Base-by-base conservation (phyloP, 768 basidiomycete genomes). In the Gelatoporia subvermispora region DNA sequence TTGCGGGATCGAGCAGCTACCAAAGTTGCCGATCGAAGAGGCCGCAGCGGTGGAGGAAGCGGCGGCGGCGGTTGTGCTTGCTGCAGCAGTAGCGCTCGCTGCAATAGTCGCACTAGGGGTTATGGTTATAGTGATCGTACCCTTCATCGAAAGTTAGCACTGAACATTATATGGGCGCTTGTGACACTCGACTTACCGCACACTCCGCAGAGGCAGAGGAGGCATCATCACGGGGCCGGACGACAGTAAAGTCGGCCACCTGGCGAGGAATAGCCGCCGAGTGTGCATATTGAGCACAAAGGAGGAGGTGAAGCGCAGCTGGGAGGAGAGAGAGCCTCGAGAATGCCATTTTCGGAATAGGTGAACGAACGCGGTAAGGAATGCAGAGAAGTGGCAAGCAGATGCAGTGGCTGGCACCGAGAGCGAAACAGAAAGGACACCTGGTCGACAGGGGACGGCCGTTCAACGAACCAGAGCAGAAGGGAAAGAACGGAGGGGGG, bases 401-500 rank as follows among this genome's bases (percentile, higher is more conserved):
- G 45, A 42, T 46, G 47, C 48, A 55, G 60, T 55, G 52, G 59
- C 53, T 53, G 54, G 54, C 49, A 45, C 54, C 47, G 58, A 52
- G 42, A 10, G 45, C 42, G 41, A 49, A 49, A 47, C 49, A 36
- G 49, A 60, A 56, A 41, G 50, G 65, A 75, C 73, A 66, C 76
- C 74, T 68, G 75, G 76, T 74, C 74, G 61, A 65, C 28, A 65
- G 67, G 57, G 57, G 63, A 62, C 63, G 64, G 65, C 69, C 69
- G 69, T 71, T 73, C 73, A 68, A 74, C 64, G 70, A 74, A 70
- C 66, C 68, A 68, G 59, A 50, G 53, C 53, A 59, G 53, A 56
- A 52, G 47, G 49, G 48, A 51, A 48, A 50, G 37, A 31, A 31
- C 13, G 28, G 28, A 31, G 13, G 28, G 28, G 28, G 28, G 28